These are phyloP conservation scores for Taphrina wiesneri DNA, from an alignment of 1,139 yeast genomes.

Conservation along the genomic window DNA sequence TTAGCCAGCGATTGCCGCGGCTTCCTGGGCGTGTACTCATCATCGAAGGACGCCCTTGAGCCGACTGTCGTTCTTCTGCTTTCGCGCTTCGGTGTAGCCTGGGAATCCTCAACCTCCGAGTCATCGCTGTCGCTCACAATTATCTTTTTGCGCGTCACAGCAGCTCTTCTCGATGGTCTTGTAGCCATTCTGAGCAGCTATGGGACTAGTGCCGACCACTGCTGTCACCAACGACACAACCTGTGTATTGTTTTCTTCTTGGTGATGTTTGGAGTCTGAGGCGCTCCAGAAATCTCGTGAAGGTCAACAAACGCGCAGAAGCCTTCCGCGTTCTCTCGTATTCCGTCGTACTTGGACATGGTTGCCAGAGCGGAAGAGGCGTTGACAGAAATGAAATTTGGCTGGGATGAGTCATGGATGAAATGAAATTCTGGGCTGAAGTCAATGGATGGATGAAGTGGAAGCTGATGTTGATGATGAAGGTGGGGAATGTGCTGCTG, in stretches of 20 bases:
- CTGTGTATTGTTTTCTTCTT: background rate
- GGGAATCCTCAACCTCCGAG: constrained; percentile 7
- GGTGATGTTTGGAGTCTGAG: background rate
- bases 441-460: no score
- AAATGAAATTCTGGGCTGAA: no score
- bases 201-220: background rate
- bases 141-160: background rate
- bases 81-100: background rate
- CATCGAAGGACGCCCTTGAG: constrained; percentile 18
- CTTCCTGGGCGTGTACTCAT: constrained; percentile 13
- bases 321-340: background rate
- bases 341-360: background rate
- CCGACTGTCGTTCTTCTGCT: constrained; percentile 4
- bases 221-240: background rate
- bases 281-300: background rate
- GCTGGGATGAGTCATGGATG: background rate
- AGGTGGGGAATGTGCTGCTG: no score
- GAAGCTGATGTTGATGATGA: no score
- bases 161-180: constrained; percentile 13
- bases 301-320: background rate
- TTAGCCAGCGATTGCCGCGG: constrained; percentile 1
- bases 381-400: background rate
- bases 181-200: background rate
- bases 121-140: constrained; percentile 15
- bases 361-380: background rate